These are phyloP conservation scores for Fusarium solani-melongenae DNA, from an alignment of 2,329 filamentous ascomycete species.

Conservation along the genomic window DNA sequence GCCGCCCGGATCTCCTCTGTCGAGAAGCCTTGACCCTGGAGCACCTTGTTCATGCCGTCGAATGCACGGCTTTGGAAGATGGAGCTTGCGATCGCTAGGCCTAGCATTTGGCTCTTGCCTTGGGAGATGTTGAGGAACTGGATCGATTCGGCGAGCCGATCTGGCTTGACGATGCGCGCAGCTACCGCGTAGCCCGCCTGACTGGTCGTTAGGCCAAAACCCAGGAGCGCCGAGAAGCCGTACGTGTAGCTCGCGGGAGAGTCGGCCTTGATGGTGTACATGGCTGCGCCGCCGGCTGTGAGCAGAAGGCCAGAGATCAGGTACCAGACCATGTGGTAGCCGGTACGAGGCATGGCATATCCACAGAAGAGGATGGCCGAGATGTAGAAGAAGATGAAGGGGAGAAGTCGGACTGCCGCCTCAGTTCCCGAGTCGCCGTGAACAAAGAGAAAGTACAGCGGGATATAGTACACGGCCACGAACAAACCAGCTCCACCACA, in stretches of 20 bases:
- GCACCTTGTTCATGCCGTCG: conserved; percentile 13
- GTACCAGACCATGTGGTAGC: conserved; percentile 8
- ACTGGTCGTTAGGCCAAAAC: conserved; percentile 24
- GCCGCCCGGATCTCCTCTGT: conserved; percentile 23
- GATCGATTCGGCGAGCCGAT: conserved; percentile 17
- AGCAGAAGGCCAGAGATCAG: not conserved
- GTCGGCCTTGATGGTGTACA: conserved; percentile 1
- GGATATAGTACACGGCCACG: conserved; percentile 27
- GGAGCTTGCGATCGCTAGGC: conserved; percentile 17
- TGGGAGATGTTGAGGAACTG: conserved; percentile 30
- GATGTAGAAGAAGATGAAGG: conserved; percentile 32
- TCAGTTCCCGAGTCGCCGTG: conserved; percentile 20
- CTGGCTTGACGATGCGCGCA: not conserved
- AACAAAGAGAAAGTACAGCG: conserved; percentile 34
- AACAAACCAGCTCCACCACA: conserved; percentile 20
- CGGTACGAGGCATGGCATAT: conserved; percentile 20
- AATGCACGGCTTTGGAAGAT: conserved; percentile 27
- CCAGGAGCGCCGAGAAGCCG: conserved; percentile 29
- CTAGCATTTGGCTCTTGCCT: conserved; percentile 25
- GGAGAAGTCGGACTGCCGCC: conserved; percentile 33
- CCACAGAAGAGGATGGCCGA: conserved; percentile 21
- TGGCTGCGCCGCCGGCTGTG: not conserved
- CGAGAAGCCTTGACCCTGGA: conserved; percentile 17
- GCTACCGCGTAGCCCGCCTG: conserved; percentile 18
- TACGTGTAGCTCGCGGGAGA: conserved; percentile 30